A percentile compares a stretch with the other conserved stretches of the same genome.
Evolutionary conservation across 805 yeast species (phyloP).

Genomic region (Candida golubevii): DNA sequence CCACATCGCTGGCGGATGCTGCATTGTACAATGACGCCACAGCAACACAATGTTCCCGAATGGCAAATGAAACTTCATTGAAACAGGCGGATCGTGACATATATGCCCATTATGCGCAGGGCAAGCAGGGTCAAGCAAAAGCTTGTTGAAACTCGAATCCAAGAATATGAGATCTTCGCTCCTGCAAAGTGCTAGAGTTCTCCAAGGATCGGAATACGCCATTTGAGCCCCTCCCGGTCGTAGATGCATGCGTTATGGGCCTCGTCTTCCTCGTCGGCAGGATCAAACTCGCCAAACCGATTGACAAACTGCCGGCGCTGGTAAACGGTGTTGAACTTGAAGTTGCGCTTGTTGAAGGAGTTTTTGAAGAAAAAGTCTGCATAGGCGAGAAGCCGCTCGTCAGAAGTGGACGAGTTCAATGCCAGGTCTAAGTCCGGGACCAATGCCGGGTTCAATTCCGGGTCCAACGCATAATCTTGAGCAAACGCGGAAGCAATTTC

Average conservation of each 20-base stretch:
- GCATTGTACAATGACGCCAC: slow-evolving; percentile 1
- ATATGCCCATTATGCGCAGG: slow-evolving; percentile 2
- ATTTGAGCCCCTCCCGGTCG: slow-evolving; percentile 35
- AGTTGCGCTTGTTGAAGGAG: slow-evolving; percentile 26
- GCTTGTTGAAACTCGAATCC: not conserved
- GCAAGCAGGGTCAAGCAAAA: not conserved
- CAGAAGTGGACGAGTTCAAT: slow-evolving; percentile 2
- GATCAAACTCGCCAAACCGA: slow-evolving; percentile 38
- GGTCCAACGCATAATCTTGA: slow-evolving; percentile 6
- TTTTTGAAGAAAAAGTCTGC: slow-evolving; percentile 34
- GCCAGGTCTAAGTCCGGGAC: slow-evolving; percentile 1
- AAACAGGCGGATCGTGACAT: not conserved
- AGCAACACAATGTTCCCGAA: not conserved
- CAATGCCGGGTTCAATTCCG: not conserved
- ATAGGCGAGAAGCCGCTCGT: slow-evolving; percentile 24
- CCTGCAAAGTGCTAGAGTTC: slow-evolving; percentile 20
- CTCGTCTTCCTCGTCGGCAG: slow-evolving; percentile 4
- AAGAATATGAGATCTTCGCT: not conserved
- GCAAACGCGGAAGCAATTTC: slow-evolving; percentile 18
- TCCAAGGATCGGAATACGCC: slow-evolving; percentile 40
- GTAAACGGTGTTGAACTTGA: slow-evolving; percentile 39
- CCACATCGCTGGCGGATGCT: slow-evolving; percentile 3
- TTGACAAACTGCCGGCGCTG: slow-evolving; percentile 41
- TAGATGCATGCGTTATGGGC: slow-evolving; percentile 24
- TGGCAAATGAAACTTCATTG: not conserved